phyloP scores from a whole-genome alignment of 768 basidiomycete genomes.

The Xerocomellus amylosporus region DNA sequence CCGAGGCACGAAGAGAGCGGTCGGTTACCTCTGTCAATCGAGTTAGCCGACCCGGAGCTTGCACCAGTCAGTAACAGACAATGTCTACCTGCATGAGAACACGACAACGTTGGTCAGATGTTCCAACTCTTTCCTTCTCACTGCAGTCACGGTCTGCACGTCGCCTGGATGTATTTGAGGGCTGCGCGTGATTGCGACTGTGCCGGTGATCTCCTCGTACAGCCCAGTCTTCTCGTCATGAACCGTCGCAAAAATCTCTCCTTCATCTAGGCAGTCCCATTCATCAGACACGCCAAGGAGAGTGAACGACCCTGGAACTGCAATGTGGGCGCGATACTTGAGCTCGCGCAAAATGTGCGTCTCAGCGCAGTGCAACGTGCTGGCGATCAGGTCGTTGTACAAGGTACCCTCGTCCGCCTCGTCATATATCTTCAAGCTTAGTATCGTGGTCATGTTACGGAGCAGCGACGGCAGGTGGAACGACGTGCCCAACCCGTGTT shows the following conservation, averaged over 20 bases:
- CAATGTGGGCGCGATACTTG: conserved; percentile 51
- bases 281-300: conserved; percentile 55
- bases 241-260: conserved; percentile 47
- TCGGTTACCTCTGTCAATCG: conserved; percentile 37
- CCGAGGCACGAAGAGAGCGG: conserved; percentile 47
- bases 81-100: conserved; percentile 44
- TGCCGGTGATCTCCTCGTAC: conserved; percentile 34
- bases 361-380: conserved; percentile 37
- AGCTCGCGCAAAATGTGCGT: conserved; percentile 50
- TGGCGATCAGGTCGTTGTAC: conserved; percentile 38
- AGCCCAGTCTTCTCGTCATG: conserved; percentile 30
- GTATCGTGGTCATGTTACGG: conserved; percentile 33
- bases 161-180: conserved; percentile 55
- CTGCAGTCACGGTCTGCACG: conserved; percentile 41
- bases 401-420: conserved; percentile 10
- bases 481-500: conserved; percentile 45
- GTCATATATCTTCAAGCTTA: conserved; percentile 29
- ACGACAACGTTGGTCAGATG: conserved; percentile 48
- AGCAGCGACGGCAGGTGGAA: conserved; percentile 46
- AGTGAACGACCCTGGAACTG: conserved; percentile 46
- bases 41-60: conserved; percentile 5
- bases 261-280: conserved; percentile 42
- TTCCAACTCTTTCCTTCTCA: conserved; percentile 37
- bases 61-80: not conserved
- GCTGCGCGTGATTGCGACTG: conserved; percentile 46